These are phyloP conservation scores for Podospora anserina DNA, from an alignment of 495 filamentous ascomycete genomes.

Conservation along the genomic window DNA sequence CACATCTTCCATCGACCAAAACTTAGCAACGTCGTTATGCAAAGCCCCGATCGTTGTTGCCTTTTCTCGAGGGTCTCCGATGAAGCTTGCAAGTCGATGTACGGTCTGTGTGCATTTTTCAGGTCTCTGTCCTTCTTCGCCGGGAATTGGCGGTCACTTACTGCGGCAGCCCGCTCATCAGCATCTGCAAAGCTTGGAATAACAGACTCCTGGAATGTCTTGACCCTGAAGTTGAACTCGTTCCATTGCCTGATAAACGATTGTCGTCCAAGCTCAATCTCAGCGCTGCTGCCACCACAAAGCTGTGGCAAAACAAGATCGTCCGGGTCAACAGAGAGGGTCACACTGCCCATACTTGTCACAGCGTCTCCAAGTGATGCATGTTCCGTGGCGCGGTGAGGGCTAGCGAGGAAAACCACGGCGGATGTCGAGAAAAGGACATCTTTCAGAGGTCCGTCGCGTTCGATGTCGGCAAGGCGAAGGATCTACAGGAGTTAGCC, in stretches of 20 bases:
- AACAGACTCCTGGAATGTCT: slow-evolving; percentile 38
- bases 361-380: slow-evolving; percentile 30
- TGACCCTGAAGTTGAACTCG: slow-evolving; percentile 38
- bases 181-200: slow-evolving; percentile 19
- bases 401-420: slow-evolving; percentile 35
- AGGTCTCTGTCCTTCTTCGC: background rate
- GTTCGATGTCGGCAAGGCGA: slow-evolving; percentile 31
- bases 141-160: slow-evolving; percentile 6
- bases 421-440: slow-evolving; percentile 32
- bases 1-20: slow-evolving; percentile 29
- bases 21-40: slow-evolving; percentile 34
- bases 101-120: slow-evolving; percentile 22
- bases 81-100: slow-evolving; percentile 31
- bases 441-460: slow-evolving; percentile 28
- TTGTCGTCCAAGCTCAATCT: slow-evolving; percentile 26
- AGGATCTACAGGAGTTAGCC: slow-evolving; percentile 28
- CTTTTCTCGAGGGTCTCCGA: slow-evolving; percentile 34
- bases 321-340: slow-evolving; percentile 25
- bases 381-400: slow-evolving; percentile 34
- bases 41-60: slow-evolving; percentile 32
- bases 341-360: slow-evolving; percentile 34
- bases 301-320: slow-evolving; percentile 31
- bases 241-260: slow-evolving; percentile 35
- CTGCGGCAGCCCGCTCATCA: slow-evolving; percentile 25
- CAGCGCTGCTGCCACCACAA: slow-evolving; percentile 28